Percentiles rank a stretch among this genome's conserved stretches.
phyloP scores from a whole-genome alignment of 176 grass and related monocot species.

The Carex scoparia region DNA sequence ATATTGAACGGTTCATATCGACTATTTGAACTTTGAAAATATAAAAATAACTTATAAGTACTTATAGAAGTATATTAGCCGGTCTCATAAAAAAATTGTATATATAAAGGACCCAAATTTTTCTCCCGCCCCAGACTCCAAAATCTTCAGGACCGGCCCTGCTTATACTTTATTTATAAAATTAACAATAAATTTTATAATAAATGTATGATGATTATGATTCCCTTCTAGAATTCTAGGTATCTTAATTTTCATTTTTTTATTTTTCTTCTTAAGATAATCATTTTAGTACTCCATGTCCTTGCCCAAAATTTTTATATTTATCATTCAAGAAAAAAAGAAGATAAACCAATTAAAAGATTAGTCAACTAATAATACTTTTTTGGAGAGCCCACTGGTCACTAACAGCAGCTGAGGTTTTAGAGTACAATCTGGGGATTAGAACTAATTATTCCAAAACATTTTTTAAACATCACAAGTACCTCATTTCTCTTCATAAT shows the following conservation, averaged over 20 bases:
- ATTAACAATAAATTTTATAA: background rate
- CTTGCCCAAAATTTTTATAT: background rate
- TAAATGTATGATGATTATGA: background rate
- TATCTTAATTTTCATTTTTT: background rate
- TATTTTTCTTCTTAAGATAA: background rate
- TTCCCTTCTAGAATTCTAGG: background rate
- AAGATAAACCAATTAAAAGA: no score
- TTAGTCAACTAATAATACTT: background rate
- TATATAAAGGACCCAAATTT: no score
- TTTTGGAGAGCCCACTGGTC: background rate
- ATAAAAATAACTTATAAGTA: no score
- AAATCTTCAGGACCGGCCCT: no score
- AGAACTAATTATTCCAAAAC: background rate
- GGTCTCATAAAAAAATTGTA: no score
- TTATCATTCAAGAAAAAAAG: no score
- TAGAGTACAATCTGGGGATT: background rate
- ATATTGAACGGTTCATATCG: no score
- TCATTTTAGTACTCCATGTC: background rate
- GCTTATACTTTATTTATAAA: background rate
- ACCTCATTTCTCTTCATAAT: conserved; percentile 1
- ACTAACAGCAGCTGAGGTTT: background rate
- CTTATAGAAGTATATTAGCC: no score
- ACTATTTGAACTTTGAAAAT: no score
- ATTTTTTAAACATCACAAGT: conserved; percentile 6
- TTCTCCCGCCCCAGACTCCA: no score